These are phyloP conservation scores for Penicillium hordei DNA, from an alignment of 2,329 filamentous ascomycete species.

Conservation along the genomic window DNA sequence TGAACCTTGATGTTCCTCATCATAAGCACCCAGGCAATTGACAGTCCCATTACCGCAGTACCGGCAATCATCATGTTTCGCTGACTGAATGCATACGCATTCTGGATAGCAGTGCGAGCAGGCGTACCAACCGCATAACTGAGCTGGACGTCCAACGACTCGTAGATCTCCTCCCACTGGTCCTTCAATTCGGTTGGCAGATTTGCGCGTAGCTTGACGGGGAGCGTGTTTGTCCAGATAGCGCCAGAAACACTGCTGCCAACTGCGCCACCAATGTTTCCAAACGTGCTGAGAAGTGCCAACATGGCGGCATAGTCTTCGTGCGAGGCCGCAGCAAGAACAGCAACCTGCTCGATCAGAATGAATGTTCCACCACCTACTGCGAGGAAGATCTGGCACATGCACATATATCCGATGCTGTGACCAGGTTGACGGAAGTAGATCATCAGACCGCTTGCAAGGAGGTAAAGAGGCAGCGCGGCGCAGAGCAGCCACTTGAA, in stretches of 20 bases:
- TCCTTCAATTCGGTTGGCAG: slow-evolving; percentile 39
- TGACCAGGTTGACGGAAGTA: slow-evolving; percentile 51
- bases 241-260: slow-evolving; percentile 58
- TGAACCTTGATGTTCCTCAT: slow-evolving; percentile 49
- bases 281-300: slow-evolving; percentile 57
- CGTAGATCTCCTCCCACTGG: slow-evolving; percentile 47
- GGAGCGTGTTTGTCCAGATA: slow-evolving; percentile 62
- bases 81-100: slow-evolving; percentile 52
- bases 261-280: slow-evolving; percentile 55
- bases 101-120: slow-evolving; percentile 30
- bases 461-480: slow-evolving; percentile 53
- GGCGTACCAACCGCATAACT: slow-evolving; percentile 28
- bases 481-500: slow-evolving; percentile 56
- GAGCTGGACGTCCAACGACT: slow-evolving; percentile 48
- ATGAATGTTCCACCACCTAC: slow-evolving; percentile 55
- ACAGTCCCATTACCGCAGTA: slow-evolving; percentile 41
- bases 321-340: slow-evolving; percentile 55
- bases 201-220: slow-evolving; percentile 44
- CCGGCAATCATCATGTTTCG: slow-evolving; percentile 53
- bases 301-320: slow-evolving; percentile 57
- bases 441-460: slow-evolving; percentile 58
- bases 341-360: slow-evolving; percentile 56
- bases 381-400: slow-evolving; percentile 60
- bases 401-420: slow-evolving; percentile 55
- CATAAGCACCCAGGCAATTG: slow-evolving; percentile 44